Conservation (phyloP, 495 filamentous ascomycete genomes). For the Parachaetomium inaequale region DNA sequence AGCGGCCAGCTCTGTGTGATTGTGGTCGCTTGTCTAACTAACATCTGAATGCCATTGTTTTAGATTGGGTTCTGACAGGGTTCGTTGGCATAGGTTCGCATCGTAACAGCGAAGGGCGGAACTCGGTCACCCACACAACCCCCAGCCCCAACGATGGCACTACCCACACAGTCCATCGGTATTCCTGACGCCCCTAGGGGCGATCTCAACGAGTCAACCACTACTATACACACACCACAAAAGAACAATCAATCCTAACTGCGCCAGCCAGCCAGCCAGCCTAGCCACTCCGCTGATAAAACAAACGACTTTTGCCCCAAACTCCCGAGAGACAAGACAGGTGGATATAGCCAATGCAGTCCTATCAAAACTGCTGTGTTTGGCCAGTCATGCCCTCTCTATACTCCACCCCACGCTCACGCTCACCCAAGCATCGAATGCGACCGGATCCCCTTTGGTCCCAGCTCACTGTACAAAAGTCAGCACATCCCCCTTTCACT, state of each 20-base stretch:
- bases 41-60: no score
- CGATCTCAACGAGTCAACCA: no score
- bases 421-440: conserved; percentile 41
- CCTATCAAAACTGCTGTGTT: neutral
- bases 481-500: neutral
- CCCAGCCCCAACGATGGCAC: no score
- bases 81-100: no score
- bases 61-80: no score
- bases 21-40: no score
- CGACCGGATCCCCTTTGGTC: conserved; percentile 40
- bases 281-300: neutral
- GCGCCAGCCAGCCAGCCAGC: no score
- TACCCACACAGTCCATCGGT: no score
- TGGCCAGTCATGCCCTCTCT: neutral
- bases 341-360: conserved; percentile 7
- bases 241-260: conserved; percentile 1
- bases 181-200: no score
- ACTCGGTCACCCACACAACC: no score
- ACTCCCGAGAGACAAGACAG: conserved; percentile 11
- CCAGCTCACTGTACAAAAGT: conserved; percentile 34
- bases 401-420: neutral
- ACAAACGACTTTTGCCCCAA: conserved; percentile 7
- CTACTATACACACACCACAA: neutral
- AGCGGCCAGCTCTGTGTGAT: no score
- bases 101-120: no score